A percentile compares a stretch with the other conserved stretches of the same genome.
phyloP scores from a whole-genome alignment of 768 basidiomycete genomes.

The Amanita subjunquillea region DNA sequence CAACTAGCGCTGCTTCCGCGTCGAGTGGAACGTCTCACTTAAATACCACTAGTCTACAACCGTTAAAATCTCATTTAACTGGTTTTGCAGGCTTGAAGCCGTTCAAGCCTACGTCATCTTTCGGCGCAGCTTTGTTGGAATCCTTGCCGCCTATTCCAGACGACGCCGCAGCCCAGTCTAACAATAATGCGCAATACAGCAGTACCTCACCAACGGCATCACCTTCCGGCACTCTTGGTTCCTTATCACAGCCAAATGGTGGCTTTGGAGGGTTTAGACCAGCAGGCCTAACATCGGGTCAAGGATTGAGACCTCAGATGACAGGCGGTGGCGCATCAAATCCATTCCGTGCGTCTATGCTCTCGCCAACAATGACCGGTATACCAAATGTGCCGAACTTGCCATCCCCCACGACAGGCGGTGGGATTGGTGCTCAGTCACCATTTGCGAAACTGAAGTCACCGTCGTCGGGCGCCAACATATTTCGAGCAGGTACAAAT shows the following conservation, averaged over 20 bases:
- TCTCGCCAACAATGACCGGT: slow-evolving; percentile 11
- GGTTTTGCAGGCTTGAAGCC: slow-evolving; percentile 59
- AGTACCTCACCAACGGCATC: slow-evolving; percentile 7
- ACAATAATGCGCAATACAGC: slow-evolving; percentile 9
- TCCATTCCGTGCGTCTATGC: slow-evolving; percentile 60
- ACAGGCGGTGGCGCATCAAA: slow-evolving; percentile 55
- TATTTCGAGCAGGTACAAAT: slow-evolving; percentile 2
- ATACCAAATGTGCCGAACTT: slow-evolving; percentile 2
- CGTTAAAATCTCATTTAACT: slow-evolving; percentile 35
- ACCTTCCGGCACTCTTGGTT: slow-evolving; percentile 1
- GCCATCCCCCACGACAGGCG: not conserved
- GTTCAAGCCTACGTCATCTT: slow-evolving; percentile 76
- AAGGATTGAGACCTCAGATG: slow-evolving; percentile 49
- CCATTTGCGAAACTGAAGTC: not conserved
- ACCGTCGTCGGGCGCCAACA: not conserved
- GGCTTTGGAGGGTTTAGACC: slow-evolving; percentile 24
- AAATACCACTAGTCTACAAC: slow-evolving; percentile 14
- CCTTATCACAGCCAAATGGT: slow-evolving; percentile 31
- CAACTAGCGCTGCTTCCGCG: slow-evolving; percentile 19
- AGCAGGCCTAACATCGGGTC: slow-evolving; percentile 26
- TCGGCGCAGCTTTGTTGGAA: slow-evolving; percentile 68
- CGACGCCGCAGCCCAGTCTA: slow-evolving; percentile 14
- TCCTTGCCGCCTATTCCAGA: slow-evolving; percentile 67
- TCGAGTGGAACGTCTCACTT: slow-evolving; percentile 17
- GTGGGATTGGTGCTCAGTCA: not conserved